A percentile compares a stretch with the other conserved stretches of the same genome.
Conservation (phyloP, 2,329 filamentous ascomycete species). For the Aspergillus sojae region DNA sequence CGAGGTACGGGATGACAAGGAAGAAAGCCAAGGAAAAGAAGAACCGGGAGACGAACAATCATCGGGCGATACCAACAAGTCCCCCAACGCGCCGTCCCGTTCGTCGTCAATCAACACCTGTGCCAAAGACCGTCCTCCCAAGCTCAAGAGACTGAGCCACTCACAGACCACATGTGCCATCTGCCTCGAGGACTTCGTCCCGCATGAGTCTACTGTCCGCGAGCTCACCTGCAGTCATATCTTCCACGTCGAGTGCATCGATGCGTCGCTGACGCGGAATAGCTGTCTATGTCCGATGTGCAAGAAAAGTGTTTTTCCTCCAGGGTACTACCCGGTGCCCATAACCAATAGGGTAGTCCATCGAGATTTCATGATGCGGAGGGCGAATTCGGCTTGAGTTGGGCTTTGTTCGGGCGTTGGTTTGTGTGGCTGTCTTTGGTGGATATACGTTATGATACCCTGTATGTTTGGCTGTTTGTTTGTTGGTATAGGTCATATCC, state of each 20-base stretch:
- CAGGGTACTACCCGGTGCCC: constrained; percentile 63
- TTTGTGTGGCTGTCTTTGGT: neutral
- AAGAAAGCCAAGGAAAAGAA: neutral
- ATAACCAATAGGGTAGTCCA: constrained; percentile 88
- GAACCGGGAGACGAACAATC: neutral
- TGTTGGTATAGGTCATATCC: neutral
- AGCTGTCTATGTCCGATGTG: constrained; percentile 91
- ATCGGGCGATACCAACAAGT: neutral
- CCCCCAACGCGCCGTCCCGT: neutral
- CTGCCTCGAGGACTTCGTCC: constrained; percentile 79
- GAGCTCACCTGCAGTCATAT: constrained; percentile 90
- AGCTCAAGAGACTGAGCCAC: constrained; percentile 44
- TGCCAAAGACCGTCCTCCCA: neutral
- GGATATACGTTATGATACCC: neutral
- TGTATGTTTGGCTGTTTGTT: constrained; percentile 3
- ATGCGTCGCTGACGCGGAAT: constrained; percentile 74
- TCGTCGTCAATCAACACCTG: neutral
- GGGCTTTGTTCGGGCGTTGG: neutral
- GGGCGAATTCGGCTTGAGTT: neutral
- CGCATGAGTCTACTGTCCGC: constrained; percentile 71
- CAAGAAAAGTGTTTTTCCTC: constrained; percentile 78
- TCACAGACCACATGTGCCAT: constrained; percentile 87
- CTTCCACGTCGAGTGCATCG: constrained; percentile 90
- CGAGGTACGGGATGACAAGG: neutral
- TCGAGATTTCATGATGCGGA: constrained; percentile 64